phyloP scores from a whole-genome alignment of 2,329 filamentous ascomycete genomes.

The Ceratocystis cacaofunesta region DNA sequence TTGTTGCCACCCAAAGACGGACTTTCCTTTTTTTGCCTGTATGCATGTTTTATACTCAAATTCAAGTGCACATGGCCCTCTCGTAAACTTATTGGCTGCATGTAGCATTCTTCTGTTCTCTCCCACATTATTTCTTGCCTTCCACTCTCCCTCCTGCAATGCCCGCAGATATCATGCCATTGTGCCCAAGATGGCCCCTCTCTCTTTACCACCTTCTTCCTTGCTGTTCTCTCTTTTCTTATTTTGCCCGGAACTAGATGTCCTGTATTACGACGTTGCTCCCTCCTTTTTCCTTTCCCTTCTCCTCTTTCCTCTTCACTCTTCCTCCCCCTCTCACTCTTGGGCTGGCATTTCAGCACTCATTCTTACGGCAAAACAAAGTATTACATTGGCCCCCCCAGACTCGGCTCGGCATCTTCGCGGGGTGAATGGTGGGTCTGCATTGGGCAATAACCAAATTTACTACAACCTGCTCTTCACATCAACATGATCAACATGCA shows the following conservation, averaged over 20 bases:
- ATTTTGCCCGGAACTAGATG: not conserved
- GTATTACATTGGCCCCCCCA: not conserved
- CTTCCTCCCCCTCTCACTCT: not conserved
- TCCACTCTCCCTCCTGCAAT: not conserved
- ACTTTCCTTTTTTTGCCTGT: not conserved
- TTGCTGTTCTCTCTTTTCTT: not conserved
- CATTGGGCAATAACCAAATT: not conserved
- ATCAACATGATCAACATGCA: not conserved
- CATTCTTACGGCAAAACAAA: not conserved
- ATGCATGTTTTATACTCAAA: not conserved
- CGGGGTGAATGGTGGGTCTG: not conserved
- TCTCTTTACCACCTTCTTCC: not conserved
- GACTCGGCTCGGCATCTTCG: not conserved
- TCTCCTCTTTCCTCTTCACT: not conserved
- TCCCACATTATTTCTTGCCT: not conserved
- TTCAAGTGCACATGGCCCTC: not conserved
- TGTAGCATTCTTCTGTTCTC: not conserved
- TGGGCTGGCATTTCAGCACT: not conserved
- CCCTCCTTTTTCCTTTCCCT: not conserved
- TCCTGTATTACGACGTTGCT: not conserved
- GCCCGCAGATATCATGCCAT: conserved; percentile 1
- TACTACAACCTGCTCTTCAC: not conserved
- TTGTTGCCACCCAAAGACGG: not conserved
- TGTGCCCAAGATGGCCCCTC: conserved; percentile 1
- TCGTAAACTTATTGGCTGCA: not conserved